Evolutionary conservation across 2,329 filamentous ascomycete genomes (phyloP).

Genomic region (Claviceps africana): DNA sequence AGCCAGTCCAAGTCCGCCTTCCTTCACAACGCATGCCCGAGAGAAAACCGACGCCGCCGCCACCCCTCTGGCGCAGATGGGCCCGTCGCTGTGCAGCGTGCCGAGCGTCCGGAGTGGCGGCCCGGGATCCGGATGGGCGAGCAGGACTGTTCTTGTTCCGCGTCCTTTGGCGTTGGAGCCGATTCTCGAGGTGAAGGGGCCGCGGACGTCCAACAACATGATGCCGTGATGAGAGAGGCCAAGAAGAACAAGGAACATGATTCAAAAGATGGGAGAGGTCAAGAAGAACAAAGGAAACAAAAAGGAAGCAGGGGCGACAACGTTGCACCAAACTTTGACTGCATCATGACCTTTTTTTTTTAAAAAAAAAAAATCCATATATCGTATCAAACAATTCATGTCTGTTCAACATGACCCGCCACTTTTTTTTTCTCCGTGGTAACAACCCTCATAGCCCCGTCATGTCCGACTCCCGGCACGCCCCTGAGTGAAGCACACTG

Average conservation of each 20-base stretch:
- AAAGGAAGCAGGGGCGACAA: too few species aligned
- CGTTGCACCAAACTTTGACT: too few species aligned
- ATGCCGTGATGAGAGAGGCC: too few species aligned
- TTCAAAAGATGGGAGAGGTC: too few species aligned
- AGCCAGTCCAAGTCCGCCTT: background rate
- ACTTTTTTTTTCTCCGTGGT: background rate
- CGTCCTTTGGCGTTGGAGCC: background rate
- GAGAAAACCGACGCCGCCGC: background rate
- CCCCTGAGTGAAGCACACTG: slow-evolving; percentile 4
- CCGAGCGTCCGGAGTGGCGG: slow-evolving; percentile 1
- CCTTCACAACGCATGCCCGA: too few species aligned
- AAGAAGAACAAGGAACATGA: background rate
- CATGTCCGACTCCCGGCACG: slow-evolving; percentile 1
- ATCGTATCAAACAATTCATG: too few species aligned
- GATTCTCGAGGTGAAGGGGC: background rate
- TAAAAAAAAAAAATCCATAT: too few species aligned
- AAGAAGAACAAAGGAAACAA: background rate
- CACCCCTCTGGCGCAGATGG: background rate
- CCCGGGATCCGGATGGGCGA: background rate
- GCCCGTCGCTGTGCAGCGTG: background rate
- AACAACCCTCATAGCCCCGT: background rate
- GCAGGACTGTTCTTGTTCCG: background rate
- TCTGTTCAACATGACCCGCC: too few species aligned
- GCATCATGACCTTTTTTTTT: too few species aligned
- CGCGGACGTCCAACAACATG: background rate